Percentiles rank a stretch among this genome's conserved stretches.
Conservation (phyloP, 768 basidiomycete genomes). For the Rossbeevera mucosa region DNA sequence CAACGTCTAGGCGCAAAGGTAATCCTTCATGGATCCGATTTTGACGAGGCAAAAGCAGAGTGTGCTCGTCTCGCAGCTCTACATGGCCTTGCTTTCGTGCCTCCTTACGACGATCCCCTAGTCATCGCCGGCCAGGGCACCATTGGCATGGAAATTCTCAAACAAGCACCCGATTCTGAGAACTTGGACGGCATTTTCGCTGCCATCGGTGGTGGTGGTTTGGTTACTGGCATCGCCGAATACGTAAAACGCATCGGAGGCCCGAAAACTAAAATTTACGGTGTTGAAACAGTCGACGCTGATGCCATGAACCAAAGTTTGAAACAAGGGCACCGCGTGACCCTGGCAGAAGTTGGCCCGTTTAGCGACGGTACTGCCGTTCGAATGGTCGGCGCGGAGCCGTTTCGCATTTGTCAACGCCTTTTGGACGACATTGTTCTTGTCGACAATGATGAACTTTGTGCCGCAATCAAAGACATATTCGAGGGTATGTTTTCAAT, state of each 20-base stretch:
- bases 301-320: slow-evolving; percentile 91
- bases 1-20: slow-evolving; percentile 94
- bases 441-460: slow-evolving; percentile 93
- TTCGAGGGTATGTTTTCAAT: slow-evolving; percentile 71
- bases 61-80: slow-evolving; percentile 77
- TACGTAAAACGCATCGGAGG: slow-evolving; percentile 92
- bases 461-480: slow-evolving; percentile 97
- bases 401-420: slow-evolving; percentile 86
- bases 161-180: slow-evolving; percentile 76
- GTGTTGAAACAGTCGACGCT: slow-evolving; percentile 92
- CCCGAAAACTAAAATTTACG: slow-evolving; percentile 75
- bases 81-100: slow-evolving; percentile 84
- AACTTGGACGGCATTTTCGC: slow-evolving; percentile 81
- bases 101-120: slow-evolving; percentile 95
- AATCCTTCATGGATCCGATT: slow-evolving; percentile 85
- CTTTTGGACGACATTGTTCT: slow-evolving; percentile 79
- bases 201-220: slow-evolving; percentile 91
- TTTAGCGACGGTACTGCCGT: slow-evolving; percentile 99
- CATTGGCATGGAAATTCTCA: slow-evolving; percentile 89
- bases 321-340: slow-evolving; percentile 74
- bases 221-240: slow-evolving; percentile 84
- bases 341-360: slow-evolving; percentile 85
- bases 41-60: slow-evolving; percentile 94
- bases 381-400: slow-evolving; percentile 90
- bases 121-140: slow-evolving; percentile 98